Evolutionary conservation across 2,329 filamentous ascomycete species (phyloP).

Genomic region (Colletotrichum tanaceti): DNA sequence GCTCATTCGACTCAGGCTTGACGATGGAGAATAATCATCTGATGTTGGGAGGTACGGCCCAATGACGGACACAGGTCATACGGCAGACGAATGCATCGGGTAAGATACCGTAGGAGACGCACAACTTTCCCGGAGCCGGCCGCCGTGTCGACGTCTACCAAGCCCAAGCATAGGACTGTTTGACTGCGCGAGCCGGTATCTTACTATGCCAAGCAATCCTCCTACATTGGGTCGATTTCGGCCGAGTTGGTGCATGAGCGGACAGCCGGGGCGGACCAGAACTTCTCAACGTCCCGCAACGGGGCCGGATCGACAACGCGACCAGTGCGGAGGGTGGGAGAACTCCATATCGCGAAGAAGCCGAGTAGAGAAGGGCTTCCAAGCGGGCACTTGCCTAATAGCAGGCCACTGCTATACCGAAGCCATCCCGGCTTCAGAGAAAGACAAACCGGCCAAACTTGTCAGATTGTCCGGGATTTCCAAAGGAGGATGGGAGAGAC

Average conservation of each 20-base stretch:
- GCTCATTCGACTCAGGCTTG: too few species aligned
- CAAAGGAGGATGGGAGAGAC: slow-evolving; percentile 8
- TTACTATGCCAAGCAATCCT: slow-evolving; percentile 8
- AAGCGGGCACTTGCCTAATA: background rate
- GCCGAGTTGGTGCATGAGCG: background rate
- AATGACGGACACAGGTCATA: background rate
- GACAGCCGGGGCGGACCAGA: slow-evolving; percentile 2
- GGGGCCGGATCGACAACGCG: slow-evolving; percentile 20
- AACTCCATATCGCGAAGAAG: slow-evolving; percentile 7
- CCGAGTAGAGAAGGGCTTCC: slow-evolving; percentile 6
- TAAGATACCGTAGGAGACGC: slow-evolving; percentile 3
- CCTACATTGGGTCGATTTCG: background rate
- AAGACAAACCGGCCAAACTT: slow-evolving; percentile 8
- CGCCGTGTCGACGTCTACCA: background rate
- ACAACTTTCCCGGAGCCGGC: slow-evolving; percentile 14
- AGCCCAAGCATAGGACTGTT: background rate
- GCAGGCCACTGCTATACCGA: slow-evolving; percentile 19
- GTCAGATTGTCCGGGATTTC: slow-evolving; percentile 16
- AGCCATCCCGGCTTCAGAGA: background rate
- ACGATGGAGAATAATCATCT: background rate
- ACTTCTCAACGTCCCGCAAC: slow-evolving; percentile 12
- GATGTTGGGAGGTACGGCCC: background rate
- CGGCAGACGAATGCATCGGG: background rate
- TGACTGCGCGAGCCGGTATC: background rate
- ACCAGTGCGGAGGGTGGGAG: background rate